Evolutionary conservation across 1,284 basidiomycete genomes (phyloP).

Genomic region (Irpex lacteus): DNA sequence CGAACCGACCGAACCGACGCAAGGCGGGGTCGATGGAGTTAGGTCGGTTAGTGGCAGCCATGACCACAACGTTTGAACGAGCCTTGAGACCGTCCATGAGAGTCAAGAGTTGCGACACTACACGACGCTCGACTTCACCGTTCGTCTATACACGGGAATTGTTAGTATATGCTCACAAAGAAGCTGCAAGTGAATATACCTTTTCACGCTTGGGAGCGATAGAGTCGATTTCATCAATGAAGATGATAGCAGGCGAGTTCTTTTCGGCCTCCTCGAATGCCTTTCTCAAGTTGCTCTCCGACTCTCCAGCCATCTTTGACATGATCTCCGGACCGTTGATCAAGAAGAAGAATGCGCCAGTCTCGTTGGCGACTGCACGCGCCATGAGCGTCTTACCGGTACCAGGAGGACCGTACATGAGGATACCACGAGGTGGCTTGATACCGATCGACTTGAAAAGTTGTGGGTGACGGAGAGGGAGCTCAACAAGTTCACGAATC

Average conservation of each 20-base stretch:
- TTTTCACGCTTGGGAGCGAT: constrained; percentile 99
- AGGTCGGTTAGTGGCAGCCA: constrained; percentile 98
- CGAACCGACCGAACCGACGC: constrained; percentile 97
- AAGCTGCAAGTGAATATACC: constrained; percentile 38
- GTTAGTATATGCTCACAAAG: constrained; percentile 12
- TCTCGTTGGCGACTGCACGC: constrained; percentile 98
- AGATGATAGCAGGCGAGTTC: constrained; percentile 99
- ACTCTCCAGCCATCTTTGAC: constrained; percentile 99
- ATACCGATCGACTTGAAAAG: constrained; percentile 99
- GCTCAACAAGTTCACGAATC: constrained; percentile 98
- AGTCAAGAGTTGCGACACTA: constrained; percentile 96
- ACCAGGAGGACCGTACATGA: constrained; percentile 96
- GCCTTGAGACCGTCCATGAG: constrained; percentile 99
- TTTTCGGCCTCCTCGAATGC: constrained; percentile 99
- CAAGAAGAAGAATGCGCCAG: constrained; percentile 99
- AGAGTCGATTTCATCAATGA: constrained; percentile 99
- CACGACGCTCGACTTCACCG: constrained; percentile 98
- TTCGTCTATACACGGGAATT: constrained; percentile 66
- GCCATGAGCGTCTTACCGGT: constrained; percentile 99
- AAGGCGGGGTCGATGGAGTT: constrained; percentile 99
- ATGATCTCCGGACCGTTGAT: constrained; percentile 99
- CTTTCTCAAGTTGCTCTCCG: constrained; percentile 95
- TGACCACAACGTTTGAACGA: constrained; percentile 98
- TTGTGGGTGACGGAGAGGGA: constrained; percentile 97
- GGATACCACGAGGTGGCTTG: constrained; percentile 97